Base-by-base conservation (phyloP, 1,139 yeast genomes). In the Debaryomycetaceae sp. region DNA sequence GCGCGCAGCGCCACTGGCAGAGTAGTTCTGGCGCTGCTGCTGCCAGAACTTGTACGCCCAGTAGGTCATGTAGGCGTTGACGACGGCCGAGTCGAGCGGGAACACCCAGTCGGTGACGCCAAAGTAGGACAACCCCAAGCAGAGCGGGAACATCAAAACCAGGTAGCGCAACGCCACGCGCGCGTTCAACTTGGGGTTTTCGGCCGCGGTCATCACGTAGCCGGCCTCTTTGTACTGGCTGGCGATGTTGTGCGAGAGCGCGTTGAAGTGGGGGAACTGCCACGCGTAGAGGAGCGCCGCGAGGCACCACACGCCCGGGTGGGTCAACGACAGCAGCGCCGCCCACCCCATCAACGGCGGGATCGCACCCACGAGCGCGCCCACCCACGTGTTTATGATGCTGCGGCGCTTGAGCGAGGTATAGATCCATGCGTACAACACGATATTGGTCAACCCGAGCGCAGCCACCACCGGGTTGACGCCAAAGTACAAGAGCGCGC, bases 341-440 rank as follows among this genome's bases (percentile, higher is more conserved):
- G 96, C 96, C 98, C 98, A 91, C 2, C 99, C 99, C 99, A 91
- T 91, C 32, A 93, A 68, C 19, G 99, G 99, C 1, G 99, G 98
- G 25, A 91, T 83, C 0, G 97, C 97, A 3, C 99, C 99, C 3
- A 93, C 98, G 7, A 93, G 53, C 1, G 98, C 98, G 15, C 99
- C 99, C 1, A 91, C 93, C 99, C 99, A 91, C 1, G 99, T 91
- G 55, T 91, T 91, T 27, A 83, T 53, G 30, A 91, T 91, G 13
- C 86, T 79, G 41, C 69, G 75, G 34, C 99, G 71, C 51, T 91
- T 91, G 51, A 93, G 63, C 0, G 96, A 83, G 0, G 99, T 91
- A 59, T 91, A 91, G 1, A 82, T 58, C 82, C 97, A 89, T 1
- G 93, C 78, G 50, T 91, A 91, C 12, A 91, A 69, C 1, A 75